Percentiles rank a stretch among this genome's conserved stretches.
These are phyloP conservation scores for Pichia sp. DNA, from an alignment of 1,139 yeast species.

Conservation along the genomic window DNA sequence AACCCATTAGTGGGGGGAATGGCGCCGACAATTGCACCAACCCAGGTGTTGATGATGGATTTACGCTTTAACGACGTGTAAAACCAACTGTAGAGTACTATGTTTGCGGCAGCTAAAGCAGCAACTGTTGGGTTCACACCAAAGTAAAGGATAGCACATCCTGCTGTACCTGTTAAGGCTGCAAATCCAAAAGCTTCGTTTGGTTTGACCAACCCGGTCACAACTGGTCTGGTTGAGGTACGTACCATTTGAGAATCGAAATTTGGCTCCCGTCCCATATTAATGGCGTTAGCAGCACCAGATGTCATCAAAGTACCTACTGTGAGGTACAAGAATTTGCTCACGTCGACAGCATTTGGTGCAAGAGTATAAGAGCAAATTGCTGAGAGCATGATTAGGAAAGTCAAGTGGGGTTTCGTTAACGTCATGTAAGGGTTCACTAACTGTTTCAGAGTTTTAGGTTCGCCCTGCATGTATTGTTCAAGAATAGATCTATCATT, in stretches of 20 bases:
- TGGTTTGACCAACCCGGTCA: conserved; percentile 72
- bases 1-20: conserved; percentile 97
- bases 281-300: conserved; percentile 93
- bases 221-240: conserved; percentile 88
- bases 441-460: conserved; percentile 33
- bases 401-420: conserved; percentile 84
- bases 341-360: conserved; percentile 70
- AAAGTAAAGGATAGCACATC: conserved; percentile 59
- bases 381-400: conserved; percentile 83
- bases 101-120: conserved; percentile 67
- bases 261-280: conserved; percentile 94
- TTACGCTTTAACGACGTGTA: conserved; percentile 87
- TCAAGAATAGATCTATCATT: conserved; percentile 24
- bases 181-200: conserved; percentile 80
- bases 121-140: conserved; percentile 92
- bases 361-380: conserved; percentile 92
- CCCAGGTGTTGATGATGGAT: conserved; percentile 91
- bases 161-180: conserved; percentile 62
- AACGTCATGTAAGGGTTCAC: conserved; percentile 66
- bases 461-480: conserved; percentile 25
- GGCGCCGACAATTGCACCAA: conserved; percentile 97
- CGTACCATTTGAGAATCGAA: conserved; percentile 86
- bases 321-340: conserved; percentile 67
- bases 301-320: conserved; percentile 84
- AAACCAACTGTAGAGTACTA: conserved; percentile 78